Conservation (phyloP, 1,139 yeast species). For the Yamadazyma mexicana region DNA sequence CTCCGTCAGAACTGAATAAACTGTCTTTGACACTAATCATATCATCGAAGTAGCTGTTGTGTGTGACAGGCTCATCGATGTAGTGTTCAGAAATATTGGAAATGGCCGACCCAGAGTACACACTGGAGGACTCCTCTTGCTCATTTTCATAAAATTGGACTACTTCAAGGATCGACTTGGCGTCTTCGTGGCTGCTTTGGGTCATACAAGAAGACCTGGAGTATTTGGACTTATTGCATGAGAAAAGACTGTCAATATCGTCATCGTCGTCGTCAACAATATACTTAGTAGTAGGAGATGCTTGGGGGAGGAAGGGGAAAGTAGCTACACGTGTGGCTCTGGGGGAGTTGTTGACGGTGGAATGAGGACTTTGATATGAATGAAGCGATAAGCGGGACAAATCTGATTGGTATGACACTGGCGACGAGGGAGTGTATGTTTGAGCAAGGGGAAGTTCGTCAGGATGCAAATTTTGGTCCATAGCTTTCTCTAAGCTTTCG, state of each 20-base stretch:
- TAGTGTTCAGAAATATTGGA: conserved; percentile 10
- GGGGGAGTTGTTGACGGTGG: neutral
- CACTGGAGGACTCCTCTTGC: conserved; percentile 5
- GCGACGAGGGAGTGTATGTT: no score
- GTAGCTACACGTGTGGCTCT: neutral
- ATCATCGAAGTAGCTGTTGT: conserved; percentile 4
- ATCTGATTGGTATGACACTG: neutral
- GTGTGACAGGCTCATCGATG: conserved; percentile 9
- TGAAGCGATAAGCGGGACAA: neutral
- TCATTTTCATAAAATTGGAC: conserved; percentile 13
- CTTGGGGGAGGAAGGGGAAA: no score
- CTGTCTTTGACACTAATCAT: conserved; percentile 16
- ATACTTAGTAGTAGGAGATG: conserved; percentile 5
- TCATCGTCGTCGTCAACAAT: conserved; percentile 10
- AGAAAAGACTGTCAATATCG: conserved; percentile 24
- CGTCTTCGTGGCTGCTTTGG: conserved; percentile 11
- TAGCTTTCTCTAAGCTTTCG: no score
- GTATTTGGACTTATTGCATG: conserved; percentile 14
- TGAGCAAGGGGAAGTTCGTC: no score
- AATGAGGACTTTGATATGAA: neutral
- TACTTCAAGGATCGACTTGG: conserved; percentile 15
- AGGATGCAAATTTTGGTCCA: no score
- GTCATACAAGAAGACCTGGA: conserved; percentile 3
- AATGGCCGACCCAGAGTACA: conserved; percentile 5
- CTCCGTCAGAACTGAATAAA: conserved; percentile 11